Conservation (phyloP, 208 protist genomes). For the Leishmania amazonensis region DNA sequence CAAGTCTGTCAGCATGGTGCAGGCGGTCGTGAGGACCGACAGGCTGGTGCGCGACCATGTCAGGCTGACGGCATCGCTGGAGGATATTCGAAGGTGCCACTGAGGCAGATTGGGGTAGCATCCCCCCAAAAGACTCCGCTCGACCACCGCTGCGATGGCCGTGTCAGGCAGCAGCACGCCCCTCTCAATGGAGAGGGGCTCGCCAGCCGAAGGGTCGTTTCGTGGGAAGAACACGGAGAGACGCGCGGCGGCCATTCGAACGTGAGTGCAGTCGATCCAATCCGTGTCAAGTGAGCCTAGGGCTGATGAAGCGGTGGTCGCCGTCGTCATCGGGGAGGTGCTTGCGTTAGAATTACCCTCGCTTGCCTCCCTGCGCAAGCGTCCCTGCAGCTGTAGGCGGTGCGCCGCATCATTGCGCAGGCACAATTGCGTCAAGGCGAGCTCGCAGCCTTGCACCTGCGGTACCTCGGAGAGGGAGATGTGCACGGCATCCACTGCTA, state of each 20-base stretch:
- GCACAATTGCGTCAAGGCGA: conserved; percentile 4
- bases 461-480: conserved; percentile 27
- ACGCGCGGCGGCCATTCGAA: conserved; percentile 2
- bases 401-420: conserved; percentile 26
- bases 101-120: conserved; percentile 18
- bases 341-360: too few relatives aligned
- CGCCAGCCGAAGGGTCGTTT: neutral
- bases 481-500: conserved; percentile 19
- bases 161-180: conserved; percentile 8
- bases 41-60: conserved; percentile 33
- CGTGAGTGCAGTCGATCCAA: conserved; percentile 29
- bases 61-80: conserved; percentile 8
- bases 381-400: conserved; percentile 19
- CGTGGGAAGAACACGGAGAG: conserved; percentile 21
- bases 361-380: neutral
- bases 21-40: conserved; percentile 25
- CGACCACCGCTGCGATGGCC: conserved; percentile 16
- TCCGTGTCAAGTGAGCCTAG: conserved; percentile 19
- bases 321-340: neutral
- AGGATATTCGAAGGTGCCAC: conserved; percentile 20
- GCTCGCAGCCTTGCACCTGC: conserved; percentile 27
- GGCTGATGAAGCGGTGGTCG: neutral
- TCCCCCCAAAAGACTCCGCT: conserved; percentile 22
- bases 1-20: conserved; percentile 17
- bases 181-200: neutral